These are phyloP conservation scores for Suhomyces ambrosiae DNA, from an alignment of 1,139 yeast genomes.

Conservation along the genomic window DNA sequence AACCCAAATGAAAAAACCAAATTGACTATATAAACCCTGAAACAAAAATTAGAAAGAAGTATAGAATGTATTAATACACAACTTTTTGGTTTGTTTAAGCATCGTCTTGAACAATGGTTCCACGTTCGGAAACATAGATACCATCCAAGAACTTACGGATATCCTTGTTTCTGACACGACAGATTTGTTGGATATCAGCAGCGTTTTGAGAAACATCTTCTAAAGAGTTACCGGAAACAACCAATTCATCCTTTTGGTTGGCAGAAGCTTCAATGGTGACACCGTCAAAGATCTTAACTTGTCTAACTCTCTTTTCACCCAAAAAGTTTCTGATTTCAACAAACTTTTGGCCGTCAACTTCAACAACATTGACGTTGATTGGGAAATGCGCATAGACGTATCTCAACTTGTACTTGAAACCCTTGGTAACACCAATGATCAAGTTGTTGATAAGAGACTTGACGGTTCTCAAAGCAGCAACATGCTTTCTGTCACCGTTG, in stretches of 20 bases:
- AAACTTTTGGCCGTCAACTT: constrained; percentile 70
- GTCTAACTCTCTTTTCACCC: constrained; percentile 97
- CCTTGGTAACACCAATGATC: constrained; percentile 98
- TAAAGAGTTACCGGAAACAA: constrained; percentile 92
- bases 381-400: constrained; percentile 99
- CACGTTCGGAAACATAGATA: constrained; percentile 98
- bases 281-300: constrained; percentile 83
- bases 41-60: constrained; percentile 21
- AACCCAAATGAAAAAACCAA: constrained; percentile 32
- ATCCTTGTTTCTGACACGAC: constrained; percentile 99
- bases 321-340: constrained; percentile 99
- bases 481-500: constrained; percentile 99
- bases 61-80: constrained; percentile 28
- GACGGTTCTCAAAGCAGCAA: constrained; percentile 98
- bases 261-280: constrained; percentile 81
- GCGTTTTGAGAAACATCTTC: constrained; percentile 98
- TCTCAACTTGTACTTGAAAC: constrained; percentile 99
- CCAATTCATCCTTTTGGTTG: constrained; percentile 90
- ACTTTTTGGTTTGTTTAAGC: constrained; percentile 12
- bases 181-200: constrained; percentile 97
- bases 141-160: constrained; percentile 99
- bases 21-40: constrained; percentile 36
- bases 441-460: constrained; percentile 92
- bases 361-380: constrained; percentile 89
- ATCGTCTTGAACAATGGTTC: constrained; percentile 71